phyloP scores from a whole-genome alignment of 306 rosid species.

The Dalbergia oliveri region DNA sequence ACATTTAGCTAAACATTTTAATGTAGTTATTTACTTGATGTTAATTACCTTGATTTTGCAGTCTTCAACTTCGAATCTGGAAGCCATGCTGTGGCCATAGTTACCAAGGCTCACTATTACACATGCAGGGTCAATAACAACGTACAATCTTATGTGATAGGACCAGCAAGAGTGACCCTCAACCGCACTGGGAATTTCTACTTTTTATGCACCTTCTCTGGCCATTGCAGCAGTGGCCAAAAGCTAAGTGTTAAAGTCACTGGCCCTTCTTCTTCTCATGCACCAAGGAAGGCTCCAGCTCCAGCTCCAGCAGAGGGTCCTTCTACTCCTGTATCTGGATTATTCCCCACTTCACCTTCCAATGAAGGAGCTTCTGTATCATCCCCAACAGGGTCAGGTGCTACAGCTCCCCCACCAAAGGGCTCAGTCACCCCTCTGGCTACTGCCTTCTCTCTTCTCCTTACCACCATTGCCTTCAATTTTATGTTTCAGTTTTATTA shows the following conservation, averaged over 20 bases:
- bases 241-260: slow-evolving; percentile 55
- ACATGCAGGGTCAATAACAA: slow-evolving; percentile 11
- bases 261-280: neutral
- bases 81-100: slow-evolving; percentile 44
- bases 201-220: slow-evolving; percentile 48
- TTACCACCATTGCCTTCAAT: slow-evolving; percentile 34
- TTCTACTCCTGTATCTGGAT: slow-evolving; percentile 26
- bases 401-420: slow-evolving; percentile 37
- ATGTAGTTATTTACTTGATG: neutral
- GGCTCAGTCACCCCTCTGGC: slow-evolving; percentile 39
- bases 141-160: neutral
- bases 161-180: slow-evolving; percentile 44
- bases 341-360: neutral
- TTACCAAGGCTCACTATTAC: slow-evolving; percentile 32
- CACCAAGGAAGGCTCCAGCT: slow-evolving; percentile 6
- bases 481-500: slow-evolving; percentile 42
- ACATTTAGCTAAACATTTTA: neutral
- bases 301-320: slow-evolving; percentile 28
- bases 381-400: neutral
- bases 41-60: slow-evolving; percentile 24
- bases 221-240: slow-evolving; percentile 63
- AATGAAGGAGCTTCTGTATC: slow-evolving; percentile 26
- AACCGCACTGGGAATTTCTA: slow-evolving; percentile 24
- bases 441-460: slow-evolving; percentile 38
- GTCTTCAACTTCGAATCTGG: slow-evolving; percentile 52